Base-by-base conservation (phyloP, 176 grass and related monocot species). In the Aegilops sharonensis region DNA sequence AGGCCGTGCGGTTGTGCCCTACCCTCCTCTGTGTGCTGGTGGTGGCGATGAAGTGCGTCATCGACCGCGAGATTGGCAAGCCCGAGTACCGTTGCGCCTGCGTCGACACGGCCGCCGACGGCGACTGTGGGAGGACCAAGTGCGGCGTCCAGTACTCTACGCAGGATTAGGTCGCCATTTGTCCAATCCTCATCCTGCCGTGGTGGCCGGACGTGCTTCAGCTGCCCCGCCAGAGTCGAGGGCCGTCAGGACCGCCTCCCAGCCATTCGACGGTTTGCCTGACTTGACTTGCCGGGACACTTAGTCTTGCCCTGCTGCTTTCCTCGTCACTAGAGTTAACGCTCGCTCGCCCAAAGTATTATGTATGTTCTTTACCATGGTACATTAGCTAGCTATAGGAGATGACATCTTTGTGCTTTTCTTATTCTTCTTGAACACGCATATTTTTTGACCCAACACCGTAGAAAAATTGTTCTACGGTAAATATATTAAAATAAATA, bases 301-400 rank as follows among this genome's bases (percentile, higher is more conserved):
- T 2, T 80, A 75, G 1, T 93, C 93, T 40, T 98, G 93, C 84
- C 91, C 95, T 4, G 77, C 87, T 0, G 8, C 84, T 21, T 31
- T 95, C 13, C 91, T 98, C 77, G 13, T 93, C 85, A 98, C 95
- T 14, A 89, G 95, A 62, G 68, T 8, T 23, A 95, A 98, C 83
- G 82, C 24, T 80, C 91, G 15, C 78, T 98, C 15, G 85, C 93
- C 10, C 25, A 93, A 80, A 90, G 95, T 98, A 95, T 67, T 35
- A 35, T 35, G 27, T 43, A 37, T 37, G 5, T 7, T 37, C 36
- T 34, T 11, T 32, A 5, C 34, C 5, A 32, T 62, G 10, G 3
- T 56, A 24, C 9, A 15, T 5, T 21, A 11, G 11, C 3, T 50
- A 4, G 3, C 4, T 56, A 20, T 37, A 37, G 6, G 63, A 76